phyloP scores from a whole-genome alignment of 768 basidiomycete genomes.

The Dacryopinax spathularia region DNA sequence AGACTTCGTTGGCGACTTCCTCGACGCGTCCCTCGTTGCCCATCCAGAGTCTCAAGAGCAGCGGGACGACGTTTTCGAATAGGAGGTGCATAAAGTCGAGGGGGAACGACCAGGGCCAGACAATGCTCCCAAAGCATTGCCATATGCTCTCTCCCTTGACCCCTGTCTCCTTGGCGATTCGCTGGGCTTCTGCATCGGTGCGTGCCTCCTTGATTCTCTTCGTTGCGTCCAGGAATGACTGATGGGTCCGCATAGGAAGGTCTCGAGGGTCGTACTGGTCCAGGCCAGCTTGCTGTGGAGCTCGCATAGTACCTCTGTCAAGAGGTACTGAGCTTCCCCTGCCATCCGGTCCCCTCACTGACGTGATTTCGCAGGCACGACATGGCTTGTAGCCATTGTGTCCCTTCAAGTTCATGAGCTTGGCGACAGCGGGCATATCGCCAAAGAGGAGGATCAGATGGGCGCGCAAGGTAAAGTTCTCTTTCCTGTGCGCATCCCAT shows the following conservation, averaged over 20 bases:
- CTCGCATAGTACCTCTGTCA: no score
- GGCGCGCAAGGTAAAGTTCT: slow-evolving; percentile 23
- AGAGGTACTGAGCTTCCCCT: no score
- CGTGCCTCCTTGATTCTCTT: background rate
- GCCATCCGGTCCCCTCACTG: slow-evolving; percentile 14
- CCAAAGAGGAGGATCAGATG: slow-evolving; percentile 20
- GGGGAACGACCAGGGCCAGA: slow-evolving; percentile 1
- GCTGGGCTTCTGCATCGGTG: slow-evolving; percentile 1
- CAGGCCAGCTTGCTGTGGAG: no score
- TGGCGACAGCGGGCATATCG: slow-evolving; percentile 25
- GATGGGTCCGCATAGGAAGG: background rate
- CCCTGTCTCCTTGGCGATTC: slow-evolving; percentile 11
- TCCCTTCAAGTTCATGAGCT: slow-evolving; percentile 29
- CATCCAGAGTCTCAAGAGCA: slow-evolving; percentile 6
- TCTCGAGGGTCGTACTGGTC: slow-evolving; percentile 14
- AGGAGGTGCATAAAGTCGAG: slow-evolving; percentile 14
- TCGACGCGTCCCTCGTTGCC: slow-evolving; percentile 5
- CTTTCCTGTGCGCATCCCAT: no score
- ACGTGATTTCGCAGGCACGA: slow-evolving; percentile 27
- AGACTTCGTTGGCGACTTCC: background rate
- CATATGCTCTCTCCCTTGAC: no score
- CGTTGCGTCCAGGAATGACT: background rate
- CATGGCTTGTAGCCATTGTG: slow-evolving; percentile 29
- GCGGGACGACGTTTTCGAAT: slow-evolving; percentile 7
- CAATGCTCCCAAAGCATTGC: background rate